Evolutionary conservation across 139 green algal genomes (phyloP).

Genomic region (Spirogloea muscicola): DNA sequence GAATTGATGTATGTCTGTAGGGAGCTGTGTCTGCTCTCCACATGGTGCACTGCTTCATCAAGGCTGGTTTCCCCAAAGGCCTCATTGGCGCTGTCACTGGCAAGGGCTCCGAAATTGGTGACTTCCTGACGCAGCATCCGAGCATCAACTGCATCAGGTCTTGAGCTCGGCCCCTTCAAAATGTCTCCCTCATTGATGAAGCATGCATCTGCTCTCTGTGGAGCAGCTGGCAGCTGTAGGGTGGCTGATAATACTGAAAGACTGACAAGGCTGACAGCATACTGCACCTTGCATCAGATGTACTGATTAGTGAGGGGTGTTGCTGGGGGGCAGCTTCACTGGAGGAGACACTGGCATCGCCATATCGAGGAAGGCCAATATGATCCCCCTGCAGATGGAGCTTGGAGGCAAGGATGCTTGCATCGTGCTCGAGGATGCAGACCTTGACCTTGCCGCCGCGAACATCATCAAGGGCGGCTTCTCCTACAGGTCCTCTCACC

Average conservation of each 20-base stretch:
- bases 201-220: no score
- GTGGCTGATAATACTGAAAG: no score
- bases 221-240: no score
- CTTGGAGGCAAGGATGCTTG: conserved; percentile 94
- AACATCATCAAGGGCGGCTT: conserved; percentile 92
- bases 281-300: no score
- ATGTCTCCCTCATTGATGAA: no score
- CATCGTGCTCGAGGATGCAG: conserved; percentile 81
- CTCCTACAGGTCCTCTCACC: conserved; percentile 65
- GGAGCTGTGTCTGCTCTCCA: conserved; percentile 76
- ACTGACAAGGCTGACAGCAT: no score
- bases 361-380: conserved; percentile 82
- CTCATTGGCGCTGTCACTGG: conserved; percentile 79
- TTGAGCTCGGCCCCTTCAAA: no score
- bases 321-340: conserved; percentile 53
- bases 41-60: conserved; percentile 84
- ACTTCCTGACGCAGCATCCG: conserved; percentile 89
- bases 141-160: conserved; percentile 77
- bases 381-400: conserved; percentile 96
- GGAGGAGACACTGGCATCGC: conserved; percentile 57
- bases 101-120: conserved; percentile 86
- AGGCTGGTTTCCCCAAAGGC: conserved; percentile 75
- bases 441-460: conserved; percentile 78
- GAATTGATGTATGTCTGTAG: no score
- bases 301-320: no score